Evolutionary conservation across 108 stramenopile genomes (phyloP).

Genomic region (Fragilariopsis cylindrus): DNA sequence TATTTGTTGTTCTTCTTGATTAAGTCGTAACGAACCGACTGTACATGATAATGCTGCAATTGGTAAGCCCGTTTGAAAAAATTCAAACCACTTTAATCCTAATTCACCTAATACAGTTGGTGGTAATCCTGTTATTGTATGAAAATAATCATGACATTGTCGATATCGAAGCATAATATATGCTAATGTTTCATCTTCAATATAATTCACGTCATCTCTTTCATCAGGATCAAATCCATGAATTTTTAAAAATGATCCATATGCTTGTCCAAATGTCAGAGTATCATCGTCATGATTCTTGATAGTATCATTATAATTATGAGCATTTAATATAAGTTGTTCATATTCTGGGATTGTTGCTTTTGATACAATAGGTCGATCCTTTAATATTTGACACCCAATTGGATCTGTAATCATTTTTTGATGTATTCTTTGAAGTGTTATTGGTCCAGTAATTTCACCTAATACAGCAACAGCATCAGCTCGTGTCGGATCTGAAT

Average conservation of each 20-base stretch:
- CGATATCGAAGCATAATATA: conserved; percentile 96
- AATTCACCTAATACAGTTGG: conserved; percentile 95
- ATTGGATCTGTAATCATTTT: conserved; percentile 51
- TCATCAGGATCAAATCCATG: conserved; percentile 92
- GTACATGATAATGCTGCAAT: conserved; percentile 75
- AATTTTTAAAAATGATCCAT: conserved; percentile 75
- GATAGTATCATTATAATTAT: conserved; percentile 28
- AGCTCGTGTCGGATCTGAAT: conserved; percentile 84
- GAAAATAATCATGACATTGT: conserved; percentile 93
- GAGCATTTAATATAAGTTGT: conserved; percentile 40
- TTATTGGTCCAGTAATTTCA: conserved; percentile 84
- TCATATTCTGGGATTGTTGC: conserved; percentile 41
- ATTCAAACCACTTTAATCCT: conserved; percentile 95
- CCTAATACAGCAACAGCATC: conserved; percentile 95
- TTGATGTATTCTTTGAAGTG: conserved; percentile 63
- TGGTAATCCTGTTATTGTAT: conserved; percentile 91
- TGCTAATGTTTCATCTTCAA: conserved; percentile 81
- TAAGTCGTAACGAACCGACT: conserved; percentile 55
- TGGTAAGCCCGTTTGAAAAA: conserved; percentile 95
- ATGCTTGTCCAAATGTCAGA: conserved; percentile 88
- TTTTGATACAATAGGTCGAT: conserved; percentile 74
- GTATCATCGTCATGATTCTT: conserved; percentile 24
- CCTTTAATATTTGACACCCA: conserved; percentile 66
- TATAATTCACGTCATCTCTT: conserved; percentile 51
- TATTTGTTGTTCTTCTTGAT: conserved; percentile 37